Conservation (phyloP, 1,284 basidiomycete genomes). For the Ceratobasidium sp. region DNA sequence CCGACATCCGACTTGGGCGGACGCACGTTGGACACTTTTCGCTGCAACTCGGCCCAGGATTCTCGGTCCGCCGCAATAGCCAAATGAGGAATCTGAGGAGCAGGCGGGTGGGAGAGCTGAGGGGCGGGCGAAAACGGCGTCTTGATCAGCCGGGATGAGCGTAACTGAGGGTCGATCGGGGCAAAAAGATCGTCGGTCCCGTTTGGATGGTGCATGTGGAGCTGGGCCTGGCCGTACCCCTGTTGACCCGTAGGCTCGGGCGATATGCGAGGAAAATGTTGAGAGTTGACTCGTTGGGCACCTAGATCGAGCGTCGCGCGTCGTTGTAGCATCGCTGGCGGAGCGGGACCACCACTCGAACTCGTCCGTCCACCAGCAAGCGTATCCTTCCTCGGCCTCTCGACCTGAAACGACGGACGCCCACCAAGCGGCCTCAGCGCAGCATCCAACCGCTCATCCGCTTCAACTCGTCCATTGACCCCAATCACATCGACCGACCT, state of each 20-base stretch:
- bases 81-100: conserved; percentile 37
- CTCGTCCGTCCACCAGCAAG: not conserved
- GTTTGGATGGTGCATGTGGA: not conserved
- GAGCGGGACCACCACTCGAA: conserved; percentile 16
- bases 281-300: not conserved
- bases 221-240: conserved; percentile 5
- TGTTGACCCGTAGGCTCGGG: conserved; percentile 5
- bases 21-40: conserved; percentile 24
- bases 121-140: conserved; percentile 25
- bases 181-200: conserved; percentile 8
- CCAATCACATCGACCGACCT: conserved; percentile 40
- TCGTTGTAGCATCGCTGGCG: not conserved
- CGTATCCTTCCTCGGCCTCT: conserved; percentile 7
- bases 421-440: conserved; percentile 12
- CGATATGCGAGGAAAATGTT: not conserved
- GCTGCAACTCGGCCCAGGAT: conserved; percentile 19
- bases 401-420: conserved; percentile 39
- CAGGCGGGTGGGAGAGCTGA: no score
- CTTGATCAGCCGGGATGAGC: conserved; percentile 34
- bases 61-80: conserved; percentile 2
- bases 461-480: not conserved
- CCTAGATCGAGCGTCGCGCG: conserved; percentile 38
- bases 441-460: conserved; percentile 15
- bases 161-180: conserved; percentile 22
- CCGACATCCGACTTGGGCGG: conserved; percentile 21